Base-by-base conservation (phyloP, 2,329 filamentous ascomycete species). In the Fusarium acutatum region DNA sequence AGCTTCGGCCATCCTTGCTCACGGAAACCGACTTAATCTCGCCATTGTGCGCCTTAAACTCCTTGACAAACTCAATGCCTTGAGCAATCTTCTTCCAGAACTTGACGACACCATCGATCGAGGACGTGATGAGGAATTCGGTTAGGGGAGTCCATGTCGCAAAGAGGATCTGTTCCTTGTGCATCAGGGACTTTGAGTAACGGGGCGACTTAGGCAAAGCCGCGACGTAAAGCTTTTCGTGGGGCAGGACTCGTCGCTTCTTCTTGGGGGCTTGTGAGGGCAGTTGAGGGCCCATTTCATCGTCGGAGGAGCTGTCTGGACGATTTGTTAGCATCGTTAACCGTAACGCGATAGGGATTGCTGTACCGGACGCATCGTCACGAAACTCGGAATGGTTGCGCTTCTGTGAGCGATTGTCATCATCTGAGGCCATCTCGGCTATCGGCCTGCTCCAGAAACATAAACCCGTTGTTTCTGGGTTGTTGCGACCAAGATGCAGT, bases 111-210 rank as follows among this genome's bases (percentile, higher is more conserved):
- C 97, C 97, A 80, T 99, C 96, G 47, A 94, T 85, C 0, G 96
- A 98, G 69, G 93, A 94, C 3, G 96, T 99, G 71, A 99, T 96
- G 41, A 99, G 87, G 80, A 99, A 99, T 76, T 98, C 96, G 67
- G 96, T 98, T 67, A 92, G 86, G 2, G 95, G 95, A 3, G 97
- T 97, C 81, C 97, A 91, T 18, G 92, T 97, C 72, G 94, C 90
- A 79, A 95, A 98, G 64, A 93, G 90, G 56, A 99, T 84, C 83
- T 97, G 95, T 76, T 99, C 96, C 84, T 96, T 95, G 88, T 99
- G 96, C 97, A 99, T 99, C 79, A 99, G 87, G 50, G 96, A 98
- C 80, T 95, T 97, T 66, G 93, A 97, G 84, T 99, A 99, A 50
- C 94, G 92, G 41, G 88, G 79, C 26, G 94, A 93, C 57, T 89